Base-by-base conservation (phyloP, 768 basidiomycete genomes). In the Suillus cothurnatus region DNA sequence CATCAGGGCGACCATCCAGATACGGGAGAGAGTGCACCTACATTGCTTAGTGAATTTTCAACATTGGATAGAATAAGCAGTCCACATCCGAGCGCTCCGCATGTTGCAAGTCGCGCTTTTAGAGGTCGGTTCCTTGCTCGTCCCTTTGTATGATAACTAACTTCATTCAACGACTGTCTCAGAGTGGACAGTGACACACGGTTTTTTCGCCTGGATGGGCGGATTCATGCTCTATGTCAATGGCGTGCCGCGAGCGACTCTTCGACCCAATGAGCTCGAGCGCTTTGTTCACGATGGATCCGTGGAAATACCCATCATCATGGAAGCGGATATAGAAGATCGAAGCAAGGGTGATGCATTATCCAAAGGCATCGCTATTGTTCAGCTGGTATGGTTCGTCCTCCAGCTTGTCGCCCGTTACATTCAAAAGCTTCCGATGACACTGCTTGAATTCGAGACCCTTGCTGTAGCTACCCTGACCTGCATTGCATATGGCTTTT, bases 391-490 rank as follows among this genome's bases (percentile, higher is more conserved):
- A 0, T 81, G 79, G 78, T 82, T 81, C 66, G 61, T 72, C 57
- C 61, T 72, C n/a, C 74, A 79, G 53, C 72, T 73, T 61, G 68
- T 77, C 7, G 70, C 70, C 2, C 72, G 80, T 7, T 41, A 65
- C 36, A 28, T n/a, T 9, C 58, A 73, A 14, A 45, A 62, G 9
- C 70, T 81, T 12, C 70, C 74, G 0, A 52, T 79, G 2, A 79
- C 77, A 7, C 71, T 77, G 4, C 91, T 91, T 11, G 91, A 91
- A 52, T 93, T 81, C 15, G 67, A 75, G 2, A 82, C 81, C 1
- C 34, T 81, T 34, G 79, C 74, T 1, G 77, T 77, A 57, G 74
- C 73, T 2, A 43, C 70, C 2, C 68, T 80, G 38, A 79, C 75
- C 26, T 60, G 72, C 12, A 65, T 72, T 28, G 74, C 72, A 12